Conservation (phyloP, 805 yeast genomes). For the Wickerhamomyces alni region DNA sequence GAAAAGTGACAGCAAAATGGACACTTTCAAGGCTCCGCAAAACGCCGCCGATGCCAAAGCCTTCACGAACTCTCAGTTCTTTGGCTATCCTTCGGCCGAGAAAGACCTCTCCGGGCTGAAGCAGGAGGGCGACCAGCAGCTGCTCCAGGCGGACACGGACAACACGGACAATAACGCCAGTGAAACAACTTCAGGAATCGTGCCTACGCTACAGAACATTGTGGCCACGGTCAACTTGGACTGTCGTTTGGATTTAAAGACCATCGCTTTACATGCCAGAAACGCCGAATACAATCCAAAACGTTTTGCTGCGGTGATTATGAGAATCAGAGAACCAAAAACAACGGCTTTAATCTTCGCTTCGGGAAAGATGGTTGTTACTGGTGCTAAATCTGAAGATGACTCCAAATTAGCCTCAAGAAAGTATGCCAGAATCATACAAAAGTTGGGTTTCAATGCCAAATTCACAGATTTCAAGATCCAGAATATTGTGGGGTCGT, state of each 20-base stretch:
- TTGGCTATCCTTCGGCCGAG: conserved; percentile 23
- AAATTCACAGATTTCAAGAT: conserved; percentile 97
- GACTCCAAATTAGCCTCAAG: conserved; percentile 97
- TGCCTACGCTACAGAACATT: conserved; percentile 89
- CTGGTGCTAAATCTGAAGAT: conserved; percentile 98
- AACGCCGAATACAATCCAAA: conserved; percentile 98
- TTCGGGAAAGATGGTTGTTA: conserved; percentile 98
- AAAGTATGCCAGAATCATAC: conserved; percentile 96
- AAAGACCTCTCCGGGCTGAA: conserved; percentile 22
- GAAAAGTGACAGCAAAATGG: conserved; percentile 10
- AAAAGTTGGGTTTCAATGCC: conserved; percentile 95
- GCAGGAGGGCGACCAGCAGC: no score
- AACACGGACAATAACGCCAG: conserved; percentile 50
- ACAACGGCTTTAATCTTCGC: conserved; percentile 97
- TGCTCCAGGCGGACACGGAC: conserved; percentile 1
- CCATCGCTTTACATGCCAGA: conserved; percentile 97
- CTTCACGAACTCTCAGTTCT: conserved; percentile 21
- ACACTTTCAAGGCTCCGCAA: conserved; percentile 23
- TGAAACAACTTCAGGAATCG: conserved; percentile 87
- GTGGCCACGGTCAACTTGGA: conserved; percentile 97
- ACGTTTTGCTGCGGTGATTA: conserved; percentile 98
- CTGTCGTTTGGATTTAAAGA: conserved; percentile 91
- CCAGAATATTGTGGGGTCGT: conserved; percentile 96
- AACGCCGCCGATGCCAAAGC: conserved; percentile 25
- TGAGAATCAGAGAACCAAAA: conserved; percentile 98